phyloP scores from a whole-genome alignment of 768 basidiomycete genomes.

The Vishniacozyma victoriae region DNA sequence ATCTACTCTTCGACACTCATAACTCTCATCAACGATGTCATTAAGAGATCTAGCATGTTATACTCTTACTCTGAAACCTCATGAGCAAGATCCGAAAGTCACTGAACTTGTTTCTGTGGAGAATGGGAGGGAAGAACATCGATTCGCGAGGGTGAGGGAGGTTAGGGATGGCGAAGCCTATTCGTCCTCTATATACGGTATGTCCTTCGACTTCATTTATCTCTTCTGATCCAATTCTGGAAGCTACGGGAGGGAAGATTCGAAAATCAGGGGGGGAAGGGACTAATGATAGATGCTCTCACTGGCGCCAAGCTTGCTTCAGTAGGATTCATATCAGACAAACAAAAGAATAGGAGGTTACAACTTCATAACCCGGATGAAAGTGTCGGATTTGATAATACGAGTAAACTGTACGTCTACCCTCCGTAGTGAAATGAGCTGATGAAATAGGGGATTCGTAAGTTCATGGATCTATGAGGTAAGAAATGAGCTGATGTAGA shows the following conservation, averaged over 20 bases:
- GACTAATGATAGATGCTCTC: conserved; percentile 24
- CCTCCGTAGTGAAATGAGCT: not conserved
- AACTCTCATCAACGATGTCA: conserved; percentile 14
- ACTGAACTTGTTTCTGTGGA: conserved; percentile 11
- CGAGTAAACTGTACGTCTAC: conserved; percentile 36
- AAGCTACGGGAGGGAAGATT: too few relatives aligned
- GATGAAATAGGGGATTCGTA: conserved; percentile 17
- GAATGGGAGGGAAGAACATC: conserved; percentile 1
- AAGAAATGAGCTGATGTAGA: not conserved
- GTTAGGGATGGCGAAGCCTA: conserved; percentile 25
- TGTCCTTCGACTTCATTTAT: conserved; percentile 1
- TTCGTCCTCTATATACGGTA: conserved; percentile 31
- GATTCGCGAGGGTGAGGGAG: conserved; percentile 28
- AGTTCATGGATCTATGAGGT: too few relatives aligned
- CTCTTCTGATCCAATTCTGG: too few relatives aligned
- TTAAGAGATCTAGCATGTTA: conserved; percentile 32
- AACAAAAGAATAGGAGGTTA: conserved; percentile 34
- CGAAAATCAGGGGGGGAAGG: too few relatives aligned
- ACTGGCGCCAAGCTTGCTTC: conserved; percentile 36
- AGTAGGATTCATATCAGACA: conserved; percentile 23
- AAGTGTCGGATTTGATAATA: conserved; percentile 34
- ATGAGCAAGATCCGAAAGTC: conserved; percentile 9
- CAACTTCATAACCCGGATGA: conserved; percentile 45
- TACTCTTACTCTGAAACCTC: conserved; percentile 19
- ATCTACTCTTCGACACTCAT: not conserved